phyloP scores from a whole-genome alignment of 768 basidiomycete genomes.

The Daedaleopsis nitida region DNA sequence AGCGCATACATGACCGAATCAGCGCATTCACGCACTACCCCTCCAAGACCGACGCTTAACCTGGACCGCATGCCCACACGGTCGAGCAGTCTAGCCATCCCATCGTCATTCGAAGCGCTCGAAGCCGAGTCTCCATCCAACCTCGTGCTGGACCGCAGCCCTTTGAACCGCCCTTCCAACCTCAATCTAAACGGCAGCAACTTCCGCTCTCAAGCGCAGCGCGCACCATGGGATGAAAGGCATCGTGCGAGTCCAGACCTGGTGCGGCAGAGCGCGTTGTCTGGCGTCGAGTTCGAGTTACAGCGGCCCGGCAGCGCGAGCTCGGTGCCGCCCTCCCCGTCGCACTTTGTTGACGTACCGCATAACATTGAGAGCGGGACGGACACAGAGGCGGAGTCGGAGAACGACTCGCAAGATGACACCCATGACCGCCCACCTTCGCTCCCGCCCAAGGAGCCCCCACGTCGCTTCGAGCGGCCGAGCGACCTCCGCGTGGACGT shows the following conservation, averaged over 20 bases:
- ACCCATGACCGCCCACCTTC: slow-evolving; percentile 18
- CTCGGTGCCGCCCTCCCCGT: slow-evolving; percentile 57
- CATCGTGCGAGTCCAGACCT: background rate
- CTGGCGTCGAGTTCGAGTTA: slow-evolving; percentile 24
- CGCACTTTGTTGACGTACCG: slow-evolving; percentile 69
- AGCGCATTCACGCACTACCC: slow-evolving; percentile 9
- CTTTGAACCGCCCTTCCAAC: slow-evolving; percentile 9
- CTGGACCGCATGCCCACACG: slow-evolving; percentile 39
- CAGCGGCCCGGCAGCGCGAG: slow-evolving; percentile 38
- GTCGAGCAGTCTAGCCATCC: slow-evolving; percentile 31
- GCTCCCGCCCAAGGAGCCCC: slow-evolving; percentile 24
- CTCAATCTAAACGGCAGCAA: slow-evolving; percentile 21
- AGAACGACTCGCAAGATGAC: slow-evolving; percentile 16
- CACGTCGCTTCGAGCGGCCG: slow-evolving; percentile 18
- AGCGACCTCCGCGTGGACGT: slow-evolving; percentile 24
- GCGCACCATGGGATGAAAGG: slow-evolving; percentile 8
- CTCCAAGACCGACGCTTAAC: slow-evolving; percentile 31
- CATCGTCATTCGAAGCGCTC: slow-evolving; percentile 19
- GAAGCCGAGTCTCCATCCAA: slow-evolving; percentile 18
- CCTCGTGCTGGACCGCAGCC: slow-evolving; percentile 13
- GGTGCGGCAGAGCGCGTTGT: slow-evolving; percentile 20
- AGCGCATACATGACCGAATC: slow-evolving; percentile 19
- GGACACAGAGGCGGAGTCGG: slow-evolving; percentile 64
- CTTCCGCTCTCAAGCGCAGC: background rate
- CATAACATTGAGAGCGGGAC: slow-evolving; percentile 73